A percentile compares a stretch with the other conserved stretches of the same genome.
These are phyloP conservation scores for Sanghuangporus weigelae DNA, from an alignment of 1,284 basidiomycete species.

Conservation along the genomic window DNA sequence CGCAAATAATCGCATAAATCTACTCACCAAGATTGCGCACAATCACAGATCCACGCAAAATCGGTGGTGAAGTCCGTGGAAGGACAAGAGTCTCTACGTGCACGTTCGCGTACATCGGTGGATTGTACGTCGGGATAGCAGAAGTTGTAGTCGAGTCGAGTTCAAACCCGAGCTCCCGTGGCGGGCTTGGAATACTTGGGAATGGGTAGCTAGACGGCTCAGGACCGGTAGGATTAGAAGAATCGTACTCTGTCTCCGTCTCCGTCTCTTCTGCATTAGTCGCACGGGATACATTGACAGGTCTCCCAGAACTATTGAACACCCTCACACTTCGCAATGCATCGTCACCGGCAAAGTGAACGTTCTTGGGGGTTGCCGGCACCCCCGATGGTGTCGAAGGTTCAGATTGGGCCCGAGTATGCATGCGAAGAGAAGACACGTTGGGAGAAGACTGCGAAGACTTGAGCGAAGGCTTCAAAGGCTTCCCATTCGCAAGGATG, in stretches of 20 bases:
- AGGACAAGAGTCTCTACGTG: conserved; percentile 47
- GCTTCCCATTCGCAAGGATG: conserved; percentile 80
- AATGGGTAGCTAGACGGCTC: conserved; percentile 31
- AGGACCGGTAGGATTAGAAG: conserved; percentile 16
- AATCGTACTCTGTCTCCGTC: conserved; percentile 65
- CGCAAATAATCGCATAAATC: conserved; percentile 44
- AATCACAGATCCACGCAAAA: conserved; percentile 34
- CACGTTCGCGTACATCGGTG: conserved; percentile 36
- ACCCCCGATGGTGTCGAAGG: conserved; percentile 62
- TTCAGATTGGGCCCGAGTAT: conserved; percentile 51
- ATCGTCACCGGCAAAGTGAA: conserved; percentile 74
- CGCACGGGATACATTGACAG: conserved; percentile 54
- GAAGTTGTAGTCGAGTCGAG: conserved; percentile 39
- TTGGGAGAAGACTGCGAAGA: conserved; percentile 53
- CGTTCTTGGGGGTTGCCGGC: conserved; percentile 59
- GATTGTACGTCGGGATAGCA: conserved; percentile 34
- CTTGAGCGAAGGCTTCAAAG: conserved; percentile 87
- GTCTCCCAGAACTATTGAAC: conserved; percentile 79
- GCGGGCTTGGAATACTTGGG: conserved; percentile 21
- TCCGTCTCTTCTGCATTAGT: conserved; percentile 71
- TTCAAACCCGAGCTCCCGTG: conserved; percentile 30
- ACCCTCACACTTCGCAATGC: conserved; percentile 80
- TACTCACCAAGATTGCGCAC: conserved; percentile 43
- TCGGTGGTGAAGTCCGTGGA: conserved; percentile 37
- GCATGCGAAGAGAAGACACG: conserved; percentile 34